These are phyloP conservation scores for Neurospora sp. DNA, from an alignment of 495 filamentous ascomycete genomes.

Conservation along the genomic window DNA sequence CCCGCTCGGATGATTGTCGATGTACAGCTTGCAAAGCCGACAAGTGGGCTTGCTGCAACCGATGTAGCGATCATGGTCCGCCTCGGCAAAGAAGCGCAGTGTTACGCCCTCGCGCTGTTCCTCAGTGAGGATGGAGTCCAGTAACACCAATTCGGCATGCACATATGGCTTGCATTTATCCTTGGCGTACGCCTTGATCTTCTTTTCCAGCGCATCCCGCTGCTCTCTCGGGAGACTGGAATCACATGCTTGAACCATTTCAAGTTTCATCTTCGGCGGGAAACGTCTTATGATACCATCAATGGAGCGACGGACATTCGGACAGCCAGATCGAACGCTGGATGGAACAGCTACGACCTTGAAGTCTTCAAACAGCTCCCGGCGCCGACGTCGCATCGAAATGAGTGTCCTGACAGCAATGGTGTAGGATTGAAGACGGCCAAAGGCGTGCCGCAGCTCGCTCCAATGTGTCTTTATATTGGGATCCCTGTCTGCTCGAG, in stretches of 20 bases:
- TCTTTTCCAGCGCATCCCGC: background rate
- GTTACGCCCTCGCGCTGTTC: constrained; percentile 1
- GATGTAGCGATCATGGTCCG: constrained; percentile 21
- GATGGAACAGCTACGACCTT: constrained; percentile 1
- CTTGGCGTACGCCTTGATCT: background rate
- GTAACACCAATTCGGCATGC: constrained; percentile 25
- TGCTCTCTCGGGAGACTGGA: background rate
- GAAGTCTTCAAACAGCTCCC: constrained; percentile 6
- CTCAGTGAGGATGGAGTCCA: constrained; percentile 16
- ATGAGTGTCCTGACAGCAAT: constrained; percentile 3
- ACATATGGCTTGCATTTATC: constrained; percentile 15
- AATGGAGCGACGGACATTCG: background rate
- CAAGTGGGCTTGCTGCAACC: constrained; percentile 34
- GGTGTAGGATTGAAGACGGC: constrained; percentile 11
- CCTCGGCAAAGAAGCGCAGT: constrained; percentile 19
- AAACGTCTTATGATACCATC: constrained; percentile 10
- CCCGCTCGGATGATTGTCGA: constrained; percentile 11
- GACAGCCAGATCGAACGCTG: background rate
- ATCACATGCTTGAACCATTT: background rate
- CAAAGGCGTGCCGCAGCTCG: constrained; percentile 2
- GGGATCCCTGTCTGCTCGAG: background rate
- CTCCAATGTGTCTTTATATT: constrained; percentile 3
- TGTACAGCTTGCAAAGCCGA: constrained; percentile 25
- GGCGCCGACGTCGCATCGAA: background rate
- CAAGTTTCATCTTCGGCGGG: background rate